Conservation (phyloP, 2,329 filamentous ascomycete species). For the Pseudogymnoascus sp. region DNA sequence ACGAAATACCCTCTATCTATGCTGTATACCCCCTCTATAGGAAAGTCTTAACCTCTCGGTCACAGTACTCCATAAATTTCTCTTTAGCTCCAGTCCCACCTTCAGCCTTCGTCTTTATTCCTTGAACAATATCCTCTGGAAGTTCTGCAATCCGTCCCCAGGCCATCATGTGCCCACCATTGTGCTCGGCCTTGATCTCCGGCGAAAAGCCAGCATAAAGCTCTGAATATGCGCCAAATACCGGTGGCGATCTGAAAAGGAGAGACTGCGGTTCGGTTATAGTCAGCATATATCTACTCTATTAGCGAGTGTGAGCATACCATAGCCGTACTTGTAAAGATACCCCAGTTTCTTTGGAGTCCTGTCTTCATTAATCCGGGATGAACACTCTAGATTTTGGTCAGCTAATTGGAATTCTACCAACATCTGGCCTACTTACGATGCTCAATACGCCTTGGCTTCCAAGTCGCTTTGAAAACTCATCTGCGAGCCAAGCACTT, state of each 20-base stretch:
- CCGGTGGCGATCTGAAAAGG: slow-evolving; percentile 23
- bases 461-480: slow-evolving; percentile 26
- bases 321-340: slow-evolving; percentile 16
- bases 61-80: slow-evolving; percentile 31
- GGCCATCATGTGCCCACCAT: slow-evolving; percentile 34
- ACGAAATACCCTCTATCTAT: neutral
- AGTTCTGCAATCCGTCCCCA: slow-evolving; percentile 32
- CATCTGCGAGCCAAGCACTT: slow-evolving; percentile 25
- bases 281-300: neutral
- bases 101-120: slow-evolving; percentile 22
- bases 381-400: slow-evolving; percentile 27
- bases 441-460: slow-evolving; percentile 30
- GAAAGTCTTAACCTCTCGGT: slow-evolving; percentile 24
- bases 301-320: slow-evolving; percentile 13
- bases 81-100: slow-evolving; percentile 25
- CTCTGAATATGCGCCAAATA: slow-evolving; percentile 32
- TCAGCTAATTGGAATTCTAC: slow-evolving; percentile 8
- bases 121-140: slow-evolving; percentile 18
- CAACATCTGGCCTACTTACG: slow-evolving; percentile 18
- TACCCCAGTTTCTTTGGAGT: slow-evolving; percentile 26
- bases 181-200: slow-evolving; percentile 26
- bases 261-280: slow-evolving; percentile 13
- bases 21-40: slow-evolving; percentile 15
- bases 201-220: slow-evolving; percentile 31
- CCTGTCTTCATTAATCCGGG: slow-evolving; percentile 35